Evolutionary conservation across 2,329 filamentous ascomycete species (phyloP).

Genomic region (Stachybotrys elegans): DNA sequence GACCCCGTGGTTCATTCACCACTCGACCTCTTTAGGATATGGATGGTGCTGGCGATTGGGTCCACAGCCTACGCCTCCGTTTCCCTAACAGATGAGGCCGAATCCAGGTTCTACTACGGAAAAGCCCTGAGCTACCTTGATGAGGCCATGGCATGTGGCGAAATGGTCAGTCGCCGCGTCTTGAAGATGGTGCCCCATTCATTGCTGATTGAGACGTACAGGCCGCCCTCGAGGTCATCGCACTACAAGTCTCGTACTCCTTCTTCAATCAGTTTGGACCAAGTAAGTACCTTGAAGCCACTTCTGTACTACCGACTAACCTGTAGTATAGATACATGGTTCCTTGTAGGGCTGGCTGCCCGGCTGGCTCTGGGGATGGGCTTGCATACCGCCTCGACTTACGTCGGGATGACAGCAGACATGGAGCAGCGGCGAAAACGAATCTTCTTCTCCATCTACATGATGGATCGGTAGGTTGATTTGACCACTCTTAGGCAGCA

Average conservation of each 20-base stretch:
- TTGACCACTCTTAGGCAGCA: neutral
- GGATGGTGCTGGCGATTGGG: slow-evolving; percentile 44
- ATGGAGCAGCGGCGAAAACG: slow-evolving; percentile 32
- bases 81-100: slow-evolving; percentile 34
- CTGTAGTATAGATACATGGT: slow-evolving; percentile 35
- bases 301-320: neutral
- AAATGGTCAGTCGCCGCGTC: slow-evolving; percentile 26
- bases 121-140: slow-evolving; percentile 38
- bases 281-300: slow-evolving; percentile 22
- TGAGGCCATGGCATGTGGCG: slow-evolving; percentile 27
- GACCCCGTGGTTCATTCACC: slow-evolving; percentile 24
- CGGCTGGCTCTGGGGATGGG: slow-evolving; percentile 38
- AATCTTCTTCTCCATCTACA: slow-evolving; percentile 41
- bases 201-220: slow-evolving; percentile 9
- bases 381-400: slow-evolving; percentile 30
- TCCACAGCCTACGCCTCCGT: slow-evolving; percentile 39
- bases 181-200: no score
- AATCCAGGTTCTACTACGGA: slow-evolving; percentile 36
- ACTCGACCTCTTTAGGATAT: slow-evolving; percentile 33
- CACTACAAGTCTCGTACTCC: slow-evolving; percentile 41
- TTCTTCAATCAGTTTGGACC: slow-evolving; percentile 43
- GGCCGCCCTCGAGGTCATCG: slow-evolving; percentile 37
- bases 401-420: slow-evolving; percentile 24
- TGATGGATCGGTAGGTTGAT: slow-evolving; percentile 37
- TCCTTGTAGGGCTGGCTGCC: slow-evolving; percentile 37